Evolutionary conservation across 192 early-diverging fungal species (phyloP), one percentile per base, ranked within the genome.

Genomic region (Backusella psychrophila): DNA sequence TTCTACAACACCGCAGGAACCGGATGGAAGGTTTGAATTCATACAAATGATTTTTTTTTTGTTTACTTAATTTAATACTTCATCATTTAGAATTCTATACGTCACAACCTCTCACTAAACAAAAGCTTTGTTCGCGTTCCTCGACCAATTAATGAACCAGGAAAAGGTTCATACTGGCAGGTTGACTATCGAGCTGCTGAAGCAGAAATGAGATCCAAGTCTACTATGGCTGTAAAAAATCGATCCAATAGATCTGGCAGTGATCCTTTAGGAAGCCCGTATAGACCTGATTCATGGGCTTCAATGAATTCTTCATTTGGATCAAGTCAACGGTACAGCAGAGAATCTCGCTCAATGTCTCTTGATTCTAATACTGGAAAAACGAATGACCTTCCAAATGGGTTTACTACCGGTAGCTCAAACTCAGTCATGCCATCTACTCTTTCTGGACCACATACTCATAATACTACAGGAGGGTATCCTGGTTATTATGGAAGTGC

Each of bases 81-180:
- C n/a, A 6, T 72, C 11, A 66, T 29, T 88, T 89, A 93, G 91
- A 96, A 96, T 70, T 96, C 94, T n/a, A 91, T 96, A 71, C 88
- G 94, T 29, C 94, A 96, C 80, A 95, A 95, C 77, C 77, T 96
- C 34, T 92, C 91, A 6, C 85, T 95, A 46, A 95, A 95, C 78
- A 93, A 92, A 69, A 85, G 83, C 23, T 96, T 96, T 83, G 86
- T 93, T 34, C 88, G 91, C 49, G 90, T 94, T 6, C 85, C 92
- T 17, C 86, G 94, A 12, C 90, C 92, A 11, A 90, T 91, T 75
- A 93, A 93, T 78, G 93, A 95, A 77, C 93, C 93, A 17, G 93
- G 93, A 33, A 95, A 95, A 84, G 93, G 93, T 9, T 90, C 92
- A 34, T 95, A 93, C 71, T 95, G 93, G 93, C 91, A 90, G 0